Evolutionary conservation across 2,329 filamentous ascomycete species (phyloP), one percentile per base, ranked within the genome.

Genomic region (Colletotrichum theobromicola): DNA sequence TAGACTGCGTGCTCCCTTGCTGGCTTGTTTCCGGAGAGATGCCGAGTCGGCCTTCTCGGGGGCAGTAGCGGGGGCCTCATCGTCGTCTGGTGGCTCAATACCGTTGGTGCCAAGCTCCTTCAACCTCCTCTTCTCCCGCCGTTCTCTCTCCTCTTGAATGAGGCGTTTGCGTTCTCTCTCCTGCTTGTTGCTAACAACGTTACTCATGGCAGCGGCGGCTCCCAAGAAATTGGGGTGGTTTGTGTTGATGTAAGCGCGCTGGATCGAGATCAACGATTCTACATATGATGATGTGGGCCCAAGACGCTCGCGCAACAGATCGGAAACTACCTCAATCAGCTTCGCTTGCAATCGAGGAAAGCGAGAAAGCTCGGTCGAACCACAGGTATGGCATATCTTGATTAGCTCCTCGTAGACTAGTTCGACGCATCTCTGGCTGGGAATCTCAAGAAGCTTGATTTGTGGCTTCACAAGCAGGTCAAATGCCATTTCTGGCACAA

Each of bases 221-320:
- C 97, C 97, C 18, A 98, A 91, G 87, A 99, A 99, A 85, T 99
- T 99, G 63, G 97, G 97, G 83, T 99, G 97, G 81, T 99, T 99
- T 55, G 97, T 99, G 87, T 99, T 99, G 86, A 99, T 98, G 85
- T 99, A 99, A 24, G 97, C 97, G 78, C 97, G 92, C 85, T 99
- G 97, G 75, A 99, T 99, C 30, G 97, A 94, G 78, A 99, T 99
- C 76, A 99, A 89, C 53, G 96, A 98, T 84, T 98, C 97, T 57
- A 99, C 97, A 79, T 99, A 99, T 67, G 86, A 90, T 3, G 96
- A 98, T 71, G 94, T 93, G 13, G 97, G 97, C 3, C 97, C 97
- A 7, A 99, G 89, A 75, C 96, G 92, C 86, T 99, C 97, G 69
- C 97, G 93, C 66, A 99, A 89, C 58, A 99, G 91, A 82, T 99